Evolutionary conservation across 805 yeast genomes (phyloP), one percentile per base, ranked within the genome.

Genomic region (Ogataea dorogensis): DNA sequence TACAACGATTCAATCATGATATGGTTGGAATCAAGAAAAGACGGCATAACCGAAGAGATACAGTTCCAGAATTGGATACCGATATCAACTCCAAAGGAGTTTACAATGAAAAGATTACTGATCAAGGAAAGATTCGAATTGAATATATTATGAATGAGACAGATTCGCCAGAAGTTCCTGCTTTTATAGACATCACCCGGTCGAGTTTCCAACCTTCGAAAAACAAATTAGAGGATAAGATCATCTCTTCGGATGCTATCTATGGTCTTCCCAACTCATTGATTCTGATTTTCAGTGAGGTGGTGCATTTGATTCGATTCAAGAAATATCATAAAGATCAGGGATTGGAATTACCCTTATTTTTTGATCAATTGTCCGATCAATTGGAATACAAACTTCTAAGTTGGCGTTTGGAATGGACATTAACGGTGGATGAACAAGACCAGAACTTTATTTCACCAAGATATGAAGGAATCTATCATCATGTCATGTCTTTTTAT

Each of bases 211-310:
- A 58, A 36, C 61, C 56, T 22, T 58, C 65, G 1, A 59, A 58
- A 36, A 56, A 60, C 42, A 75, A 72, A 47, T 61, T 70, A 23
- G 74, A 73, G 38, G 77, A 74, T 50, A 75, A 76, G 43, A 68
- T 74, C 35, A 68, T 81, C 43, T 79, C 88, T 7, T 80, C 89
- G 1, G 94, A 84, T 57, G 85, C 89, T 0, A 65, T 86, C 32
- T 86, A 85, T 55, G 95, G 95, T 0, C 64, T 87, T 38, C 95
- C 96, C 6, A 86, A 84, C 51, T 82, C 95, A 2, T 64, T 87
- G 27, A 80, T 86, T 37, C 50, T 79, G 15, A 61, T 86, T 36
- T 85, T 87, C 59, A 74, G 83, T 40, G 86, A 82, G 44, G 79
- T 84, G 11, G 86, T 83, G 2, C 76, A 76, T 40, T 56, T 85